A percentile compares a stretch with the other conserved stretches of the same genome.
phyloP scores from a whole-genome alignment of 1,139 yeast species.

The Taphrina confusa region DNA sequence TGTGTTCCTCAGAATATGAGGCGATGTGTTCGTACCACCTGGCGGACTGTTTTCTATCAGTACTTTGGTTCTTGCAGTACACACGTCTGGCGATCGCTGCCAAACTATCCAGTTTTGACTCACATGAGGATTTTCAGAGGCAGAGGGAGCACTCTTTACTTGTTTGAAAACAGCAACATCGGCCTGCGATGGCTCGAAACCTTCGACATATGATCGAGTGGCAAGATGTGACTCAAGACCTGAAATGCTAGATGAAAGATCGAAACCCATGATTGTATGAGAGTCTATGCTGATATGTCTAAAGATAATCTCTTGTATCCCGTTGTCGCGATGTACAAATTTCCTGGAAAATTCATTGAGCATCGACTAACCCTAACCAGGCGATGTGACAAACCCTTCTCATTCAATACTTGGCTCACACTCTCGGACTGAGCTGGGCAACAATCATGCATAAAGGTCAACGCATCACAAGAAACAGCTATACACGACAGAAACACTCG shows the following conservation, averaged over 20 bases:
- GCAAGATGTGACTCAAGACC: conserved; percentile 37
- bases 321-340: neutral
- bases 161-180: conserved; percentile 91
- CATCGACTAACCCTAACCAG: conserved; percentile 2
- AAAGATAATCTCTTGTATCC: neutral
- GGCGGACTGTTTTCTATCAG: too few relatives aligned
- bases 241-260: conserved; percentile 27
- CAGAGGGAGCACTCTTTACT: conserved; percentile 63
- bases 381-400: neutral
- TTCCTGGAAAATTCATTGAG: conserved; percentile 8
- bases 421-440: too few relatives aligned
- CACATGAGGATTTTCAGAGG: conserved; percentile 82
- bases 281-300: neutral
- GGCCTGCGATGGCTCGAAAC: conserved; percentile 89
- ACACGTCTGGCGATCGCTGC: too few relatives aligned
- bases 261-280: conserved; percentile 31
- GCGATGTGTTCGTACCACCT: conserved; percentile 99
- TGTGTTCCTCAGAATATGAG: conserved; percentile 80
- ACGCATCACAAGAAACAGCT: too few relatives aligned
- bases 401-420: too few relatives aligned
- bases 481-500: too few relatives aligned
- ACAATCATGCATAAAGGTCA: too few relatives aligned
- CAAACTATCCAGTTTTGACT: too few relatives aligned
- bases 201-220: conserved; percentile 60
- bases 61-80: too few relatives aligned